Percentiles rank a stretch among this genome's conserved stretches.
Conservation (phyloP, 1,139 yeast genomes). For the Debaryomyces sp. region DNA sequence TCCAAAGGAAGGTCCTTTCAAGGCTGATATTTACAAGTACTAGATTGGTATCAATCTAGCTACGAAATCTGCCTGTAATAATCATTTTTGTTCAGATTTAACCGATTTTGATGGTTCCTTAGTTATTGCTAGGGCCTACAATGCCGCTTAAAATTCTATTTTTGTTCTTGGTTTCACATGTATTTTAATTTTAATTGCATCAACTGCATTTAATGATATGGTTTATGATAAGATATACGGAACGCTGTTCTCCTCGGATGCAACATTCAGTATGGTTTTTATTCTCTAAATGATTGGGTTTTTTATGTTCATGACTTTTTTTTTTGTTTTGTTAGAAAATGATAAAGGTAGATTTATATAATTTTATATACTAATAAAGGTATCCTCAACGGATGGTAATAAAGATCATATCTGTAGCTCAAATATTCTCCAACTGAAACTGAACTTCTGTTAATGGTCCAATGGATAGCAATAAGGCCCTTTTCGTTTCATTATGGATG, state of each 20-base stretch:
- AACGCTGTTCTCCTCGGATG: conserved; percentile 8
- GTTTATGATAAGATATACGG: conserved; percentile 17
- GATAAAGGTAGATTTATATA: conserved; percentile 25
- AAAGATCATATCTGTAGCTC: neutral
- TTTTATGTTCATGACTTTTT: conserved; percentile 16
- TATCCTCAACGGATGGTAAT: conserved; percentile 41
- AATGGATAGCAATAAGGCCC: neutral
- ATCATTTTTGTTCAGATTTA: conserved; percentile 12
- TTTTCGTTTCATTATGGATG: neutral
- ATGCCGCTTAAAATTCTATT: conserved; percentile 2
- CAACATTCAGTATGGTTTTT: conserved; percentile 16
- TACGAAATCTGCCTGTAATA: conserved; percentile 15
- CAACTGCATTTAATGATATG: conserved; percentile 50
- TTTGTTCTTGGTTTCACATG: conserved; percentile 3
- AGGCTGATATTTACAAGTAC: conserved; percentile 98
- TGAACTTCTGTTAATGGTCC: neutral
- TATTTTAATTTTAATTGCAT: conserved; percentile 37
- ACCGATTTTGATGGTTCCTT: neutral
- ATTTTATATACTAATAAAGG: conserved; percentile 28
- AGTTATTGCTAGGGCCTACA: neutral
- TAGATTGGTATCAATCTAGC: conserved; percentile 36
- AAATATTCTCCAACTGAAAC: neutral
- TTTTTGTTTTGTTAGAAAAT: conserved; percentile 17
- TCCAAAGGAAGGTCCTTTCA: conserved; percentile 95
- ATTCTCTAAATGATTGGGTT: conserved; percentile 16